These are phyloP conservation scores for Fusarium sp. DNA, from an alignment of 2,329 filamentous ascomycete genomes.

Conservation along the genomic window DNA sequence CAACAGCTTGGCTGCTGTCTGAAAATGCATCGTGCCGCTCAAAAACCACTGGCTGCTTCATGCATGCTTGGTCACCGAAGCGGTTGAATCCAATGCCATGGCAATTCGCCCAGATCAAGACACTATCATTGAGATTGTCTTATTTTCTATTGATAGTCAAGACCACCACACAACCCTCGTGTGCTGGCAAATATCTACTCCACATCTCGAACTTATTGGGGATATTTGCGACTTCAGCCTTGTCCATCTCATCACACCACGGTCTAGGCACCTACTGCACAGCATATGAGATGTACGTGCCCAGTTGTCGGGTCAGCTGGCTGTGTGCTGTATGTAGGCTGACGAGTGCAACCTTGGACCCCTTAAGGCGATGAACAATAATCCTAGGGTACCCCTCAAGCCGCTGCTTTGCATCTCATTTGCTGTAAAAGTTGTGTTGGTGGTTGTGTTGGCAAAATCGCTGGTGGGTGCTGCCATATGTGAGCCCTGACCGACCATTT, in stretches of 20 bases:
- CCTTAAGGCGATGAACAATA: background rate
- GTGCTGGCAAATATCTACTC: constrained; percentile 18
- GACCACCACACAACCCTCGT: constrained; percentile 4
- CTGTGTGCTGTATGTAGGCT: constrained; percentile 37
- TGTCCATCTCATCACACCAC: constrained; percentile 27
- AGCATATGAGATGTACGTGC: constrained; percentile 18
- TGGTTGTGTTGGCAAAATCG: constrained; percentile 35
- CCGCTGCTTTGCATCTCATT: constrained; percentile 15
- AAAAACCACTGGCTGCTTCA: constrained; percentile 1
- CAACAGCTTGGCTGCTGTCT: constrained; percentile 13
- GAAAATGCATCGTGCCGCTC: constrained; percentile 3
- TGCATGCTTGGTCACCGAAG: constrained; percentile 4
- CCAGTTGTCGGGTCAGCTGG: constrained; percentile 35
- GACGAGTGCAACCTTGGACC: constrained; percentile 33
- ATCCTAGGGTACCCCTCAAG: constrained; percentile 8
- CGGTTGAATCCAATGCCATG: constrained; percentile 10
- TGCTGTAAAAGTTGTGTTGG: constrained; percentile 19
- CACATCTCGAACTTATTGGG: constrained; percentile 20
- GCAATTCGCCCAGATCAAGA: constrained; percentile 3
- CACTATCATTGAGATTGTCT: constrained; percentile 25
- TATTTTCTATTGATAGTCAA: constrained; percentile 16
- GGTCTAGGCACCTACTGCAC: constrained; percentile 31
- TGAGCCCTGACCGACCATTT: constrained; percentile 19
- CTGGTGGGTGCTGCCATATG: constrained; percentile 25
- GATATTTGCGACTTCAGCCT: constrained; percentile 34